phyloP scores from a whole-genome alignment of 352 stramenopile species.

The Globisporangium viniferum region DNA sequence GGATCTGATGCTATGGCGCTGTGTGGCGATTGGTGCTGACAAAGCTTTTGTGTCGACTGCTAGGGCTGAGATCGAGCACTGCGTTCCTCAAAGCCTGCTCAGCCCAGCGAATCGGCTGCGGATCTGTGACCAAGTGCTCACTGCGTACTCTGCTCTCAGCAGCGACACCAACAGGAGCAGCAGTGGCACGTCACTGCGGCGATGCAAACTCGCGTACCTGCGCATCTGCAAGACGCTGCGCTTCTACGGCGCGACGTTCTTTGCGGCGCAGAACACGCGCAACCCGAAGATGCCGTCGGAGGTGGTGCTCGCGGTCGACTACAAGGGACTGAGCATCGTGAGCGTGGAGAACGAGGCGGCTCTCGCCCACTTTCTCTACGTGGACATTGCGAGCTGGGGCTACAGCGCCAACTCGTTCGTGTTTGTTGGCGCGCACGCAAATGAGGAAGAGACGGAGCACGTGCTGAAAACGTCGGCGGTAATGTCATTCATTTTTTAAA shows the following conservation, averaged over 20 bases:
- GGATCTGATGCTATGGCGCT: background rate
- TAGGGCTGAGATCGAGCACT: constrained; percentile 27
- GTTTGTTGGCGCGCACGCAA: constrained; percentile 42
- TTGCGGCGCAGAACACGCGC: constrained; percentile 51
- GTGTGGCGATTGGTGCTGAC: background rate
- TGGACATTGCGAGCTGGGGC: constrained; percentile 72
- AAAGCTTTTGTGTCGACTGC: background rate
- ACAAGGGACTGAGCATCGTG: constrained; percentile 62
- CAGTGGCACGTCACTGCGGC: constrained; percentile 22
- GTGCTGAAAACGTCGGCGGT: constrained; percentile 51
- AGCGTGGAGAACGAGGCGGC: constrained; percentile 54
- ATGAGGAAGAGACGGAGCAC: constrained; percentile 36
- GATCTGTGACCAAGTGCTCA: constrained; percentile 36
- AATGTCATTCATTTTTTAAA: background rate
- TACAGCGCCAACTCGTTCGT: constrained; percentile 81
- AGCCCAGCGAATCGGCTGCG: constrained; percentile 37
- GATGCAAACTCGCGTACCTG: constrained; percentile 54
- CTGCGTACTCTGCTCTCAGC: constrained; percentile 28
- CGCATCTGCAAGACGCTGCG: constrained; percentile 53
- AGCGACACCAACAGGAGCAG: background rate
- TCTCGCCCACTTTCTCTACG: constrained; percentile 61
- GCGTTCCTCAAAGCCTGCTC: constrained; percentile 35
- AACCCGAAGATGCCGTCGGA: constrained; percentile 41
- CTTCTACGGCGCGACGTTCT: constrained; percentile 76
- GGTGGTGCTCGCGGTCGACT: constrained; percentile 61